Evolutionary conservation across 352 stramenopile genomes (phyloP).

Genomic region (Plasmopara viticola): DNA sequence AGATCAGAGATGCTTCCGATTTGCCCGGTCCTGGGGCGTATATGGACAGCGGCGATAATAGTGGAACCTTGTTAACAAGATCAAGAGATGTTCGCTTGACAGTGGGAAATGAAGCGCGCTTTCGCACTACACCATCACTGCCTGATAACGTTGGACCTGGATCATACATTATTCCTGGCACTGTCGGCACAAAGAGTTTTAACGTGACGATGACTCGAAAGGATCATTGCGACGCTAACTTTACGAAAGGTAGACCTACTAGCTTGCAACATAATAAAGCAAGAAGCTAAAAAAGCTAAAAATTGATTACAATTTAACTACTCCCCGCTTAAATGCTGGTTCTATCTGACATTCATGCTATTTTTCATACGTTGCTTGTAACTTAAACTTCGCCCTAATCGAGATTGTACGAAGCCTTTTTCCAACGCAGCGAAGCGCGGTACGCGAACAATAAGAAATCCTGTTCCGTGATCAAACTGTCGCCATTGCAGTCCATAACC

Average conservation of each 20-base stretch:
- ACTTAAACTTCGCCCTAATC: constrained; percentile 12
- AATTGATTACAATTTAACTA: too few relatives aligned
- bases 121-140: constrained; percentile 46
- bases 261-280: too few relatives aligned
- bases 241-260: constrained; percentile 4
- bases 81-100: constrained; percentile 34
- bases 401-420: constrained; percentile 36
- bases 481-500: constrained; percentile 70
- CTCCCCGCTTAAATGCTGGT: constrained; percentile 7
- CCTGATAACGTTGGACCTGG: constrained; percentile 41
- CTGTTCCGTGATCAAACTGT: constrained; percentile 68
- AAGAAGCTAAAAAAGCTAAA: not conserved
- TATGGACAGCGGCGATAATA: constrained; percentile 10
- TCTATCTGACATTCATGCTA: constrained; percentile 18
- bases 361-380: constrained; percentile 11
- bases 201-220: constrained; percentile 52
- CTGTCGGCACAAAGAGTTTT: constrained; percentile 58
- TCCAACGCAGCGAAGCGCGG: constrained; percentile 59
- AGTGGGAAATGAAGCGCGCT: constrained; percentile 43
- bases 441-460: constrained; percentile 83
- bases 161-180: constrained; percentile 46
- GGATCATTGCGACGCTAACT: constrained; percentile 11
- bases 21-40: constrained; percentile 50
- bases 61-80: constrained; percentile 20
- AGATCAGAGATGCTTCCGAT: constrained; percentile 32